phyloP scores from a whole-genome alignment of 1,139 yeast genomes.

The Blastobotrys elegans region DNA sequence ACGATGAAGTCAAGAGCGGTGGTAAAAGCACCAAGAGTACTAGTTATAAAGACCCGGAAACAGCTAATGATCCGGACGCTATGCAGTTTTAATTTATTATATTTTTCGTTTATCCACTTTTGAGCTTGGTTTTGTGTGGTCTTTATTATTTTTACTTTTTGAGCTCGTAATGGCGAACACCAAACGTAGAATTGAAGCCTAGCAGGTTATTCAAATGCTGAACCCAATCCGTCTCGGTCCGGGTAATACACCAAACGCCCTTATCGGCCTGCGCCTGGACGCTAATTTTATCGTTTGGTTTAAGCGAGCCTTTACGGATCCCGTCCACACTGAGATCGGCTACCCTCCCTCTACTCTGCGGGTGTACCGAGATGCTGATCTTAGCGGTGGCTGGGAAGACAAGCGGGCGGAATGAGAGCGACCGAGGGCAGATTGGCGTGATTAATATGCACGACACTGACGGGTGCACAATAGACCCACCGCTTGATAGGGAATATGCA shows the following conservation, averaged over 20 bases:
- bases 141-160: background rate
- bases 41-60: constrained; percentile 14
- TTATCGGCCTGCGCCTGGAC: constrained; percentile 39
- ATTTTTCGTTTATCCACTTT: constrained; percentile 3
- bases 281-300: constrained; percentile 75
- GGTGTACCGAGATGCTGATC: constrained; percentile 55
- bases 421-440: constrained; percentile 93
- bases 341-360: constrained; percentile 33
- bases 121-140: too few relatives aligned
- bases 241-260: constrained; percentile 89
- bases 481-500: constrained; percentile 83
- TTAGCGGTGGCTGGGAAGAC: constrained; percentile 70
- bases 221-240: constrained; percentile 85
- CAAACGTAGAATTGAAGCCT: constrained; percentile 84
- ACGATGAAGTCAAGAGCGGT: constrained; percentile 34
- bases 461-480: constrained; percentile 92
- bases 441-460: constrained; percentile 73
- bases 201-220: constrained; percentile 77
- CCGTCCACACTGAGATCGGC: constrained; percentile 69
- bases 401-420: constrained; percentile 80
- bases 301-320: constrained; percentile 59
- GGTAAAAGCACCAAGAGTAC: constrained; percentile 24
- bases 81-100: constrained; percentile 15
- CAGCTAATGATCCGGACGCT: constrained; percentile 18
- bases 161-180: constrained; percentile 24